A percentile compares a stretch with the other conserved stretches of the same genome.
Conservation (phyloP, 2,329 filamentous ascomycete genomes). For the Teratosphaeria epicoccoides region DNA sequence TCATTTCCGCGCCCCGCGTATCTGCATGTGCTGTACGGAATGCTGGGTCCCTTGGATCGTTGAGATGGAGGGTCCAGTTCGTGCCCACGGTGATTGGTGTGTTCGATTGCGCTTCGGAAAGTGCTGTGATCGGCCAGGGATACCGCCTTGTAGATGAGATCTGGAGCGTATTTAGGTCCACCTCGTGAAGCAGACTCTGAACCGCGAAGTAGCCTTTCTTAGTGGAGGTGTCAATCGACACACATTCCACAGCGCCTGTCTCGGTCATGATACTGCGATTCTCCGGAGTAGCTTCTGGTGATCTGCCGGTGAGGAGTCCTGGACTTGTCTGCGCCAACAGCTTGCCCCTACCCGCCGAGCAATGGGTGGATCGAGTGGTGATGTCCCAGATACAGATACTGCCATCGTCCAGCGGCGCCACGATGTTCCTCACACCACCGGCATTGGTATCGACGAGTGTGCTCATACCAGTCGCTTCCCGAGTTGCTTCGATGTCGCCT, state of each 20-base stretch:
- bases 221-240: constrained; percentile 61
- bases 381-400: constrained; percentile 77
- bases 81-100: constrained; percentile 77
- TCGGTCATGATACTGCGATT: constrained; percentile 54
- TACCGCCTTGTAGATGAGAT: constrained; percentile 61
- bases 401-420: constrained; percentile 75
- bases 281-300: constrained; percentile 34
- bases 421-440: constrained; percentile 46
- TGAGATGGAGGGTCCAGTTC: constrained; percentile 66
- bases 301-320: constrained; percentile 55
- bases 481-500: constrained; percentile 32
- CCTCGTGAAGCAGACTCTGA: constrained; percentile 64
- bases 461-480: constrained; percentile 65
- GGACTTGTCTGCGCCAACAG: constrained; percentile 56
- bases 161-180: constrained; percentile 65
- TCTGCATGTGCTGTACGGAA: constrained; percentile 8
- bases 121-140: constrained; percentile 70
- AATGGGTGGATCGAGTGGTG: constrained; percentile 11
- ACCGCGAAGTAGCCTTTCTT: constrained; percentile 71
- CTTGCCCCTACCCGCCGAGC: constrained; percentile 35
- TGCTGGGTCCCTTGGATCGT: constrained; percentile 56
- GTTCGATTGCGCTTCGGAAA: constrained; percentile 58
- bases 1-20: constrained; percentile 15
- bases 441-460: constrained; percentile 45
- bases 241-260: constrained; percentile 64